These are phyloP conservation scores for Avicennia marina DNA, from an alignment of 257 asterid species.

Conservation along the genomic window DNA sequence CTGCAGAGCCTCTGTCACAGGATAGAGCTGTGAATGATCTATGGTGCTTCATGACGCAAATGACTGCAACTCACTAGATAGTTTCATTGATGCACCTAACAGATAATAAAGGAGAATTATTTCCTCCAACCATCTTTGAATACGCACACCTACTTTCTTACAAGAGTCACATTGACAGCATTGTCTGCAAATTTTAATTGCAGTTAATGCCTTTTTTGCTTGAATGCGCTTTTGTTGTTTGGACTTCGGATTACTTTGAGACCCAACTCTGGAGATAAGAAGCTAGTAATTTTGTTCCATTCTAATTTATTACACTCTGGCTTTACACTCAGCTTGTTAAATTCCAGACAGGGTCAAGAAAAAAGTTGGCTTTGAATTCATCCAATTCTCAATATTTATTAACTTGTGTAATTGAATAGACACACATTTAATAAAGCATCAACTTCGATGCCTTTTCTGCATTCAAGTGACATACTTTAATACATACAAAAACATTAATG, in stretches of 20 bases:
- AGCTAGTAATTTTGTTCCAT: slow-evolving; percentile 14
- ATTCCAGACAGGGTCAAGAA: too few species aligned
- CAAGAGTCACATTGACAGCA: slow-evolving; percentile 7
- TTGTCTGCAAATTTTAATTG: slow-evolving; percentile 24
- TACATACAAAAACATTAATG: too few species aligned
- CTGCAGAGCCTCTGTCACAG: slow-evolving; percentile 3
- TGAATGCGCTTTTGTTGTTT: slow-evolving; percentile 27
- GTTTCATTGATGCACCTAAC: slow-evolving; percentile 38
- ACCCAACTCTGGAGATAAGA: slow-evolving; percentile 14
- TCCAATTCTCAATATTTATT: too few species aligned
- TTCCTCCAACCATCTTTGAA: slow-evolving; percentile 34
- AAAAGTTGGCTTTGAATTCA: too few species aligned
- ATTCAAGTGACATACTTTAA: too few species aligned
- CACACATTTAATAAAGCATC: too few species aligned
- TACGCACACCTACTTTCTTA: slow-evolving; percentile 37
- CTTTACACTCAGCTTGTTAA: slow-evolving; percentile 16
- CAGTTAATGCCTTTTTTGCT: slow-evolving; percentile 22
- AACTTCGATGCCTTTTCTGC: too few species aligned
- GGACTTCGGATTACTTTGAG: slow-evolving; percentile 22
- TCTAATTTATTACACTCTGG: slow-evolving; percentile 23
- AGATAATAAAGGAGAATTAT: slow-evolving; percentile 42
- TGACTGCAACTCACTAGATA: slow-evolving; percentile 17
- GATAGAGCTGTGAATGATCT: slow-evolving; percentile 17
- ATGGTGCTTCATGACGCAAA: slow-evolving; percentile 18
- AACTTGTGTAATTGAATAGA: too few species aligned